phyloP scores from a whole-genome alignment of 306 rosid species.

The Dryas octopetala region DNA sequence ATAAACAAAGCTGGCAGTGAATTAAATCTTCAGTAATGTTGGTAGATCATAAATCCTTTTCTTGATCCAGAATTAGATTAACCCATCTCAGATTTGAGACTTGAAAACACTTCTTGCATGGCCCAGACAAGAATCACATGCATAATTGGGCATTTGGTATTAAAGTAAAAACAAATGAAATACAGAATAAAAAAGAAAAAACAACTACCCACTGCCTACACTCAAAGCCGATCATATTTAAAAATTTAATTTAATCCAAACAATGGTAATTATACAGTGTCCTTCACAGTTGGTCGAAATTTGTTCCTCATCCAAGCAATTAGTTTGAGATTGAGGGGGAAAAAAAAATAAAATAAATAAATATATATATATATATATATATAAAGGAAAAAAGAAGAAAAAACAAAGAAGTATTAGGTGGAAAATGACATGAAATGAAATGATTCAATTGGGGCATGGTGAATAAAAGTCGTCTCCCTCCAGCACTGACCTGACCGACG shows the following conservation, averaged over 20 bases:
- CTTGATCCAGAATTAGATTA: neutral
- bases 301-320: neutral
- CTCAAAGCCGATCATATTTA: no score
- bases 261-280: no score
- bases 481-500: conserved; percentile 47
- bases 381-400: no score
- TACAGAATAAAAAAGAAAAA: neutral
- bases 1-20: neutral
- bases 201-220: neutral
- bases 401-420: conserved; percentile 23
- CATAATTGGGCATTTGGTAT: neutral
- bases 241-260: no score
- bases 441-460: conserved; percentile 23
- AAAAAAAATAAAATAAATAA: neutral
- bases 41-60: neutral
- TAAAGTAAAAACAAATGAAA: neutral
- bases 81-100: neutral
- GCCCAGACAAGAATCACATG: neutral
- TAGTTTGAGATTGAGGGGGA: neutral
- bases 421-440: conserved; percentile 33
- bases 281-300: no score
- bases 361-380: no score
- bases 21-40: neutral
- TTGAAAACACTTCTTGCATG: neutral
- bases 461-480: conserved; percentile 54